Percentiles rank a stretch among this genome's conserved stretches.
Conservation (phyloP, 257 asterid species). For the Nicotiana sylvestris region DNA sequence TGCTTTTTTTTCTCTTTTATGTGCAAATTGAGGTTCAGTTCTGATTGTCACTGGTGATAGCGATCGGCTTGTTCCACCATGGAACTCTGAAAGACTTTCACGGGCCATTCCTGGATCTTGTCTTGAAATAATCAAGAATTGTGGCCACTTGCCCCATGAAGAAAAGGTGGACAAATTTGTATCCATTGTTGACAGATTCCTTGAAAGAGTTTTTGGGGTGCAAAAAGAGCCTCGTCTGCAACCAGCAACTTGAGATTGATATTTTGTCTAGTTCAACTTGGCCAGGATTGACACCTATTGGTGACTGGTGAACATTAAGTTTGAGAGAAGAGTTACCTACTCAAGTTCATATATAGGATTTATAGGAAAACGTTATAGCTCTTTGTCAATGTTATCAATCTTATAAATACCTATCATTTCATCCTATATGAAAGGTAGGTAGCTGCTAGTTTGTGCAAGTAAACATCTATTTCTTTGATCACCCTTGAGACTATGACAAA, state of each 20-base stretch:
- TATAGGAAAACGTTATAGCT: neutral
- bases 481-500: neutral
- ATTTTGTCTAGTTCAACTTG: neutral
- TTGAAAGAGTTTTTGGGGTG: slow-evolving; percentile 39
- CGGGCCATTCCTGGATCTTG: slow-evolving; percentile 72
- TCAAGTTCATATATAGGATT: neutral
- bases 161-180: slow-evolving; percentile 81
- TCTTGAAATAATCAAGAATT: slow-evolving; percentile 68
- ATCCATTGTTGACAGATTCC: slow-evolving; percentile 61
- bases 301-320: neutral
- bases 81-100: slow-evolving; percentile 83
- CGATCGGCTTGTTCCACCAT: slow-evolving; percentile 85
- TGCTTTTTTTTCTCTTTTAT: slow-evolving; percentile 17
- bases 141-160: slow-evolving; percentile 96
- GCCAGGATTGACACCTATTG: slow-evolving; percentile 5
- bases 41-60: slow-evolving; percentile 81
- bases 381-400: neutral
- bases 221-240: slow-evolving; percentile 42
- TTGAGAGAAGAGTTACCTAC: neutral
- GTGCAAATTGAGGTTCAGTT: slow-evolving; percentile 39
- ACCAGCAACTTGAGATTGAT: slow-evolving; percentile 42
- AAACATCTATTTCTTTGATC: neutral
- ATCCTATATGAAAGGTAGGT: neutral
- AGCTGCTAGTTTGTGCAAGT: neutral
- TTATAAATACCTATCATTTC: neutral